Conservation (phyloP, 148 eudicot species). For the Rhododendron griersonianum region DNA sequence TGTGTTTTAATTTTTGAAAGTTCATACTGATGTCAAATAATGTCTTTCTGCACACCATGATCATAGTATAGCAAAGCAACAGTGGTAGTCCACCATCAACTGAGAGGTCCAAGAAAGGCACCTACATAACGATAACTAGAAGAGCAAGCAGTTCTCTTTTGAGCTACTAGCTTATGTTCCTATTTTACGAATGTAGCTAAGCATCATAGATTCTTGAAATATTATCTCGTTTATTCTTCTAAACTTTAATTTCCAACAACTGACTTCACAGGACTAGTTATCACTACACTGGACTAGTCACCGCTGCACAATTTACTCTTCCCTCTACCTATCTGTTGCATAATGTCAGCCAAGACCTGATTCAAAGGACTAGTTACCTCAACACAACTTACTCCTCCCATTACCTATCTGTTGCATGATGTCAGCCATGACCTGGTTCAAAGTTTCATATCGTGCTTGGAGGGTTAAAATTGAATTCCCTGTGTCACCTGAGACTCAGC, state of each 20-base stretch:
- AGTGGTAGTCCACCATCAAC: not conserved
- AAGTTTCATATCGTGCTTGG: not conserved
- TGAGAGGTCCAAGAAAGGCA: not conserved
- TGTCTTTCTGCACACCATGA: not conserved
- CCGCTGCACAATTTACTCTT: constrained; percentile 2
- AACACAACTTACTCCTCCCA: constrained; percentile 2
- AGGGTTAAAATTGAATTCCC: not conserved
- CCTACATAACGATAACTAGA: not conserved
- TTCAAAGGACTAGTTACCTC: not conserved
- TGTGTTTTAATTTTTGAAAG: not conserved
- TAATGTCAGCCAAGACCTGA: not conserved
- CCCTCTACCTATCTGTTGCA: not conserved
- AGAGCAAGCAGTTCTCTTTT: not conserved
- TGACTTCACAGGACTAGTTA: not conserved
- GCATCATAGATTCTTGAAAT: not conserved
- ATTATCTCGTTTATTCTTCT: not conserved
- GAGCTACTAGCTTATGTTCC: not conserved
- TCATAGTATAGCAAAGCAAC: not conserved
- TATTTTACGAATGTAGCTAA: not conserved
- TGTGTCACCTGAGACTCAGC: not conserved
- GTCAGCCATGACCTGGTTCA: not conserved
- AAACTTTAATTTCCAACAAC: constrained; percentile 4
- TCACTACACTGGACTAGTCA: not conserved
- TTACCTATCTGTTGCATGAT: not conserved
- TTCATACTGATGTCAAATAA: not conserved